phyloP scores from a whole-genome alignment of 805 yeast species.

The Cyberlindnera sargentensis region DNA sequence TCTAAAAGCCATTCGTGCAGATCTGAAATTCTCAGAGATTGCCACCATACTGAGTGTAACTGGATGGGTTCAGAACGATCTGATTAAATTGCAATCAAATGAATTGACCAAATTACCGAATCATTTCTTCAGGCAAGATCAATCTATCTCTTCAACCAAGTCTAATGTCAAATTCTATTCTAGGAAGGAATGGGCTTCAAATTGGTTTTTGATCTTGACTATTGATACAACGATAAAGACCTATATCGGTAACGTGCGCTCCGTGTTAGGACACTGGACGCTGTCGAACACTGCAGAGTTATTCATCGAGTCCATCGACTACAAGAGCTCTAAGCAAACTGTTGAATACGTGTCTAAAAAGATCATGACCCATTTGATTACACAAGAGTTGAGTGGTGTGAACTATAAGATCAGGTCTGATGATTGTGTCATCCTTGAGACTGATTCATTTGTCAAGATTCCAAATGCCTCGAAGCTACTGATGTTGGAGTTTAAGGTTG shows the following conservation, averaged over 20 bases:
- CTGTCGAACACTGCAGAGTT: conserved; percentile 6
- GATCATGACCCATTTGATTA: conserved; percentile 14
- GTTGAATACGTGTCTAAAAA: conserved; percentile 13
- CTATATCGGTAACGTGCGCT: conserved; percentile 28
- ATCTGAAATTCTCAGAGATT: conserved; percentile 34
- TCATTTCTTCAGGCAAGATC: conserved; percentile 3
- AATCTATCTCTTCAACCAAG: not conserved
- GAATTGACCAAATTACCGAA: conserved; percentile 33
- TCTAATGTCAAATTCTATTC: conserved; percentile 29
- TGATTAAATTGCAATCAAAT: conserved; percentile 40
- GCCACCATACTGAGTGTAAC: conserved; percentile 52
- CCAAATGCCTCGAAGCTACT: conserved; percentile 30
- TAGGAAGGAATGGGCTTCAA: conserved; percentile 29
- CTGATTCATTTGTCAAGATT: conserved; percentile 30
- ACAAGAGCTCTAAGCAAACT: conserved; percentile 16
- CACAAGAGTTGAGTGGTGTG: conserved; percentile 8
- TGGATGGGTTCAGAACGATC: conserved; percentile 61
- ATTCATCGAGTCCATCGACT: conserved; percentile 16
- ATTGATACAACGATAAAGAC: conserved; percentile 24
- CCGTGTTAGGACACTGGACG: conserved; percentile 10
- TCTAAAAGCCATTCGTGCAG: conserved; percentile 13
- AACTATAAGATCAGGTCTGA: conserved; percentile 5
- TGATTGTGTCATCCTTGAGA: conserved; percentile 25
- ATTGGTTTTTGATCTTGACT: conserved; percentile 33
- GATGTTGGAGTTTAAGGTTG: conserved; percentile 24